phyloP scores from a whole-genome alignment of 176 grass and related monocot species.

The Thinopyrum elongatum region DNA sequence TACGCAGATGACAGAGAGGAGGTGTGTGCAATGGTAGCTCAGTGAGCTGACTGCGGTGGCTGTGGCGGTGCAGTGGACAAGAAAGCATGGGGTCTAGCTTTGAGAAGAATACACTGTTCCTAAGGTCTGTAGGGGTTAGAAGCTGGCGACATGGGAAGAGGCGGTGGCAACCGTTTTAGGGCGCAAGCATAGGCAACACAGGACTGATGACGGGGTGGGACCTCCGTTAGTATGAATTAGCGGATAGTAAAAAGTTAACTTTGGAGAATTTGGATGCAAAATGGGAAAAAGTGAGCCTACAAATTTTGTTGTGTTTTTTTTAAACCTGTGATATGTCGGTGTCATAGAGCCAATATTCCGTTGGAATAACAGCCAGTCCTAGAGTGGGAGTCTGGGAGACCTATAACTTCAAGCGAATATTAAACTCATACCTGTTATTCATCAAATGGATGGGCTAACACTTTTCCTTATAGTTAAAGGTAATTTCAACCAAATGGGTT shows the following conservation, averaged over 20 bases:
- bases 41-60: too few species aligned
- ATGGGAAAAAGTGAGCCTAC: neutral
- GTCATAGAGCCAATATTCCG: neutral
- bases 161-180: neutral
- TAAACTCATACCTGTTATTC: neutral
- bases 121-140: neutral
- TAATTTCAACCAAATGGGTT: neutral
- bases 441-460: conserved; percentile 13
- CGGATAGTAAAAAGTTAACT: neutral
- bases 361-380: neutral
- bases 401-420: neutral
- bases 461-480: conserved; percentile 7
- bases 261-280: neutral
- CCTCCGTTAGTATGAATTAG: neutral
- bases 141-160: neutral
- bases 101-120: neutral
- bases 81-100: neutral
- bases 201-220: too few species aligned
- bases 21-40: too few species aligned
- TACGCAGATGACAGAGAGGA: neutral
- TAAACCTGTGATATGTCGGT: neutral
- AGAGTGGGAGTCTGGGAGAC: neutral
- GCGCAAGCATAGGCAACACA: too few species aligned
- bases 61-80: neutral
- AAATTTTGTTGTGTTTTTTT: neutral